Base-by-base conservation (phyloP, 768 basidiomycete species). In the Tulasnella sp. region DNA sequence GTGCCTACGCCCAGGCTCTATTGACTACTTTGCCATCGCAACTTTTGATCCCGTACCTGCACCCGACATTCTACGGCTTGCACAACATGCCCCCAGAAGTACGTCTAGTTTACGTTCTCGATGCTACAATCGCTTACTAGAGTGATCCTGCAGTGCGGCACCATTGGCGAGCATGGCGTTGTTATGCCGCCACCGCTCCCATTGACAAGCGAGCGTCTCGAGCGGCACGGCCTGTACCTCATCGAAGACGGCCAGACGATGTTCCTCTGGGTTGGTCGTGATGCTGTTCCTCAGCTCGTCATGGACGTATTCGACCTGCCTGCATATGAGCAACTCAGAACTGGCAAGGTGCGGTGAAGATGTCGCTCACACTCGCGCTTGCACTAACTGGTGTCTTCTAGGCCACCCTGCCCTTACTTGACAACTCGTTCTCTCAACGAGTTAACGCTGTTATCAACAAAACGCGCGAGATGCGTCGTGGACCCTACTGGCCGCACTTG, bases 171-270 rank as follows among this genome's bases (percentile, higher is more conserved):
- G 82, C 85, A 91, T 6, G 97, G 98, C 77, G 88, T 98, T 42
- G 91, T 97, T 81, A 87, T 99, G 84, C 98, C 98, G 0, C 91
- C 92, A 1, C 89, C 94, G 4, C 87, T 98, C 6, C 97, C 97
- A 38, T 90, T 96, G 79, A 97, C 96, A 0, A 96, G 95, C n/a
- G 97, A 99, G 85, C 89, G 96, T 48, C 88, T 99, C 76, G 97
- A 98, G 85, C 89, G 97, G 74, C 96, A 99, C 83, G 98, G 98
- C 79, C 88, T 99, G 77, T 98, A 93, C 90, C 86, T 99, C 81
- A 98, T 99, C 82, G 98, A 99, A 85, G 97, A 99, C 85, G 94
- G 94, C 1, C 98, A 99, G 85, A 97, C 94, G 31, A 94, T 99
- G 84, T 99, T 99, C 91, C 88, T 99, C 73, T 99, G 95, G 93